Conservation (phyloP, 75 land plant genomes). For the Cryptomeria japonica region DNA sequence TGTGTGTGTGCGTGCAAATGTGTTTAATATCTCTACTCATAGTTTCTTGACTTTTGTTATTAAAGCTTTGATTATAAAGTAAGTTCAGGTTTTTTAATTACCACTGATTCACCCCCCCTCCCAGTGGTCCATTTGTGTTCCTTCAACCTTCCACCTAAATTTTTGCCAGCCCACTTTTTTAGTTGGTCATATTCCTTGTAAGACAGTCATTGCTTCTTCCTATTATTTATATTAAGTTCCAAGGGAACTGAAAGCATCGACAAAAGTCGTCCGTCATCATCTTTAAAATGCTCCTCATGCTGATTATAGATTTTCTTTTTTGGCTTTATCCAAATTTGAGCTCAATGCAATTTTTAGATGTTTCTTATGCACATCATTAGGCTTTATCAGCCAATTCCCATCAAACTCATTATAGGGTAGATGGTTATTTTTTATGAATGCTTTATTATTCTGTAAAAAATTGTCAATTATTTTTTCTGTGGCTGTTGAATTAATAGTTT, state of each 20-base stretch:
- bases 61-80: too few species aligned
- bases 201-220: background rate
- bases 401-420: background rate
- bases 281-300: background rate
- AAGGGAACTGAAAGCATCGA: too few species aligned
- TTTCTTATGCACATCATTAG: background rate
- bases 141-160: background rate
- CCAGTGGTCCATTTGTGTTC: too few species aligned
- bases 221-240: background rate
- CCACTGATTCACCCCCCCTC: too few species aligned
- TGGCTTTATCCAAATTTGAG: background rate
- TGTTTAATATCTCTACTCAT: too few species aligned
- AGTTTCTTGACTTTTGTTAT: too few species aligned
- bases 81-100: too few species aligned
- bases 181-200: background rate
- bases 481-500: background rate
- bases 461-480: background rate
- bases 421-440: background rate
- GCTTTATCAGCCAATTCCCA: background rate
- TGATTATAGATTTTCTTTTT: too few species aligned
- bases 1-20: too few species aligned
- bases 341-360: background rate
- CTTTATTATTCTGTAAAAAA: background rate
- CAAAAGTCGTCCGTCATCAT: background rate
- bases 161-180: background rate